phyloP scores from a whole-genome alignment of 139 green algal species.

The Desmodesmus armatus region DNA sequence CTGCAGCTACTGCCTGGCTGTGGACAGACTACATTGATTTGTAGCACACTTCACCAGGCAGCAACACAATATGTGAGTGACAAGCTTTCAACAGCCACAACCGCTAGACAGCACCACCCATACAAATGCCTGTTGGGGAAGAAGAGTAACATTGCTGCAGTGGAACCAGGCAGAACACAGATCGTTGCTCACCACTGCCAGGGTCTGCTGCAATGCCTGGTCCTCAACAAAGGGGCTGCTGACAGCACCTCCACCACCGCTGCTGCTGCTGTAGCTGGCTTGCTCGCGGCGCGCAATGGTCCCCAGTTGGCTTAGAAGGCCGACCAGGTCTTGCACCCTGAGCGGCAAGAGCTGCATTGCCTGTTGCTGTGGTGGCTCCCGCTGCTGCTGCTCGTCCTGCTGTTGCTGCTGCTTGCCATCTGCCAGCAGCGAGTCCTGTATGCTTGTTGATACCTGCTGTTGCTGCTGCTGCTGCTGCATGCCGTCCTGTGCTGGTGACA shows the following conservation, averaged over 20 bases:
- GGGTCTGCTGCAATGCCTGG: conserved; percentile 28
- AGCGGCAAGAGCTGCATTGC: not conserved
- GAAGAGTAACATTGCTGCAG: too few species aligned
- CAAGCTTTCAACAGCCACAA: too few species aligned
- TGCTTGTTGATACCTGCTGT: not conserved
- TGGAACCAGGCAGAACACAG: too few species aligned
- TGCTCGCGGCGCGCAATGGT: conserved; percentile 3
- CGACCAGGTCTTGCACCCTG: not conserved
- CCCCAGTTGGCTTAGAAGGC: conserved; percentile 10
- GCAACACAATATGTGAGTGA: too few species aligned
- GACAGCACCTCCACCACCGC: not conserved
- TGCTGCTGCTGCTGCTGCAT: conserved; percentile 23
- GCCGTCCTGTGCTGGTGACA: not conserved
- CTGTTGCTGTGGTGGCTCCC: not conserved
- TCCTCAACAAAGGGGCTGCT: conserved; percentile 17
- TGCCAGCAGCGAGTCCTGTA: not conserved
- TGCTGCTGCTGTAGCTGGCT: not conserved
- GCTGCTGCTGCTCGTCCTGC: conserved; percentile 14
- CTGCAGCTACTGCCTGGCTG: too few species aligned
- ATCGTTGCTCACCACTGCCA: conserved; percentile 28
- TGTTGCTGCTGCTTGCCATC: not conserved
- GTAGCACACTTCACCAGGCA: too few species aligned
- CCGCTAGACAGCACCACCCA: too few species aligned
- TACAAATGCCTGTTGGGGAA: too few species aligned
- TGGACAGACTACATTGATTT: too few species aligned